Evolutionary conservation across 1,139 yeast genomes (phyloP), one percentile per base, ranked within the genome.

Genomic region (Trichomonascaceae sp.): DNA sequence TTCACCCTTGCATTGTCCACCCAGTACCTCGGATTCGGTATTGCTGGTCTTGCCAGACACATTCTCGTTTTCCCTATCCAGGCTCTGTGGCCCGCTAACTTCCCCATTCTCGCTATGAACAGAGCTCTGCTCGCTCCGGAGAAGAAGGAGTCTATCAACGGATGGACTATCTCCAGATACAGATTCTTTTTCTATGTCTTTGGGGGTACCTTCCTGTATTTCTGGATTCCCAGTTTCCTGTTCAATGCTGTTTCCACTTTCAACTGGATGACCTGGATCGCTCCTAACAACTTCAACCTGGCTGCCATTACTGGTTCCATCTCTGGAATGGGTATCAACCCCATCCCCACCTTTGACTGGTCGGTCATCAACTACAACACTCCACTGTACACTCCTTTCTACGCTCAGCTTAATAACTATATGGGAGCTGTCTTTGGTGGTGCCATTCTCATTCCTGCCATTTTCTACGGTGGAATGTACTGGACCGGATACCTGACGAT

Each of bases 251-350:
- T 73, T 9, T 62, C 69, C 4, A 53, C 57, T 5, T 74, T 74
- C 54, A 71, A 69, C 48, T 73, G 79, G 78, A 65, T 68, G 50
- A 65, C 74, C 3, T 74, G 80, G 80, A 70, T 73, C 33, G 56
- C 62, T 3, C 78, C 78, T 14, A 44, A 64, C 26, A 73, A 71
- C 47, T 60, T 67, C 43, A 64, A 66, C 38, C 52, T 75, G 29
- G 76, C 74, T 3, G 56, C 59, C n/a, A 57, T 75, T 28, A 69
- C 75, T 2, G 82, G 82, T 3, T 70, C 35, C 64, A 50, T 64
- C 4, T 37, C 48, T 13, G 79, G 79, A 9, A 46, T 72, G 17
- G 77, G 77, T 2, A 45, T 71, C 30, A 70, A 71, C 44, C 78
- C 77, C 8, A 46, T 66, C 33, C 51, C 74, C 2, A 70, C 35